Conservation (phyloP, 1,284 basidiomycete species). For the Marasmius oreades region DNA sequence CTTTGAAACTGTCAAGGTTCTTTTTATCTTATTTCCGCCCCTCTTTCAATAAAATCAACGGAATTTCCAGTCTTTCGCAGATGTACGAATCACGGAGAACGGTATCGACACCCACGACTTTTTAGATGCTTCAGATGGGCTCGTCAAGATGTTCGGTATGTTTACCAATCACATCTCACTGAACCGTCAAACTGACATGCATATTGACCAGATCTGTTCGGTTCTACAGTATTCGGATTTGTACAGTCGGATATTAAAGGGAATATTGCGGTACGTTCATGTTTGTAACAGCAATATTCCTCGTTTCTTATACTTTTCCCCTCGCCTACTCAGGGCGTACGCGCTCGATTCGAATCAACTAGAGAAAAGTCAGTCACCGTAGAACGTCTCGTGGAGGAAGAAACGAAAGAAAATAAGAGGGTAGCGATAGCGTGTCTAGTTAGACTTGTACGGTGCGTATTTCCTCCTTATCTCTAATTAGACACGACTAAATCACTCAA, state of each 20-base stretch:
- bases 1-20: conserved; percentile 79
- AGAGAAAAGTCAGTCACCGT: conserved; percentile 67
- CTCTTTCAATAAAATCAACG: neutral
- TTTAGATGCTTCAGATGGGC: conserved; percentile 86
- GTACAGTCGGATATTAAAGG: conserved; percentile 88
- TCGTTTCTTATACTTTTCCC: no score
- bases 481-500: conserved; percentile 35
- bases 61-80: conserved; percentile 73
- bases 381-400: conserved; percentile 70
- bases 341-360: conserved; percentile 58
- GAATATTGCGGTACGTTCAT: conserved; percentile 73
- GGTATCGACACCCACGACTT: conserved; percentile 86
- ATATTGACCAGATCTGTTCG: conserved; percentile 69
- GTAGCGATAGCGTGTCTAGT: conserved; percentile 63
- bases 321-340: conserved; percentile 78
- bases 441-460: conserved; percentile 73
- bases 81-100: conserved; percentile 71
- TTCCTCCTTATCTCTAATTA: conserved; percentile 1
- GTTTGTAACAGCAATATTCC: conserved; percentile 9
- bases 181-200: neutral
- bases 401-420: conserved; percentile 37
- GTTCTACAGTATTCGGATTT: conserved; percentile 84
- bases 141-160: conserved; percentile 88
- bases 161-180: conserved; percentile 18
- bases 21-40: neutral